Evolutionary conservation across 257 asterid species (phyloP), one percentile per base, ranked within the genome.

Genomic region (Petunia secreta): DNA sequence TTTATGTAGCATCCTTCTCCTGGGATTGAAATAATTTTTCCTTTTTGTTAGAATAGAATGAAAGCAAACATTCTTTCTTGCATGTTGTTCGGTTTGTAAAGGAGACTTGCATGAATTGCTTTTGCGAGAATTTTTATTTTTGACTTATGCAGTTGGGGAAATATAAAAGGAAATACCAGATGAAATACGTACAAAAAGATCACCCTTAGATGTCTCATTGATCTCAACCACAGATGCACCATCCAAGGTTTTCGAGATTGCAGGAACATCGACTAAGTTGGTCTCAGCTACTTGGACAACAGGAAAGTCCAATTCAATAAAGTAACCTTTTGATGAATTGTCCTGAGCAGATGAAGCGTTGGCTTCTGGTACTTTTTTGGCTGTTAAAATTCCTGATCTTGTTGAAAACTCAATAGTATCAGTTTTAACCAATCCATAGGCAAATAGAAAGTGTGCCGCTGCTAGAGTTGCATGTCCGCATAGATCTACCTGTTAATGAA

Each of bases 391-490:
- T 78, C 99, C 98, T 0, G 98, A 90, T 63, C 87, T 87, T 0
- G 98, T 91, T 46, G 64, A 84, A 87, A 89, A 96, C 88, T 92
- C 98, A 59, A 91, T 77, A 11, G 10, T 43, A 80, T 90, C 87
- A 57, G 95, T 85, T 77, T 92, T 75, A 85, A 89, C 91, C 69
- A 90, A 53, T 63, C 78, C 90, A 84, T 81, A 64, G 0, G 87
- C 8, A 79, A 96, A 96, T 66, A 92, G 94, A 83, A 88, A 85
- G 81, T 96, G 91, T 15, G 97, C 80, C n/a, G 97, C 95, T 46
- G 98, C 99, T 80, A 96, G 76, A 34, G 99, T 92, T 71, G 94
- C 98, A 87, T 96, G 99, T 11, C 99, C 99, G 80, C 99, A 92
- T 39, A 96, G 89, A n/a, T 88, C 40, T 36, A 94, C 93, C 99